Evolutionary conservation across 306 rosid genomes (phyloP), one percentile per base, ranked within the genome.

Genomic region (Lagenaria siceraria): DNA sequence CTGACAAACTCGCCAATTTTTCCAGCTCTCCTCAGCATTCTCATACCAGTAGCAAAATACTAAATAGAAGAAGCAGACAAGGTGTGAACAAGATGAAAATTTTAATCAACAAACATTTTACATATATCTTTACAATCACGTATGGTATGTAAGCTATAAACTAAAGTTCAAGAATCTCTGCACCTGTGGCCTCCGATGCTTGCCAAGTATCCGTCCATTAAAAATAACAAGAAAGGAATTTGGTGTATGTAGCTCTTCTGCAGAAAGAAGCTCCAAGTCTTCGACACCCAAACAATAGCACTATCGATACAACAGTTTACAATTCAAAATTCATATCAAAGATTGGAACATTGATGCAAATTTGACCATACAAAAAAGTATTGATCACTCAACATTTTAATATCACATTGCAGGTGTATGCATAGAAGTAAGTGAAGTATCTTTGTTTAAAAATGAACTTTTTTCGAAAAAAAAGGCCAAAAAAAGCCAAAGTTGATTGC

Each of bases 131-230:
- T 71, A 42, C 76, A 71, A 71, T 8, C 15, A 49, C 58, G 27
- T 8, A 46, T 46, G 4, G 52, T 4, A 46, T 13, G 52, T 46
- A 46, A 46, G 18, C 18, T 12, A 46, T 46, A 46, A 7, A 42
- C n/a, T n/a, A n/a, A n/a, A n/a, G n/a, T n/a, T n/a, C n/a, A n/a
- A n/a, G n/a, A n/a, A n/a, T n/a, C n/a, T n/a, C n/a, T n/a, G n/a
- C n/a, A n/a, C 98, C 98, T 84, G 90, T 40, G 98, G 97, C 83
- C 83, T 92, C 83, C 87, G 84, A 84, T 94, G 98, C 88, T 92
- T 94, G 74, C 98, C 98, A 81, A 94, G 93, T 76, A 92, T 92
- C 78, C 87, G 81, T 79, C 98, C 98, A 78, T 94, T 94, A 74
- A 90, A 92, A 74, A 92, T 82, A 74, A 94, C 95, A 46, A 94